phyloP scores from a whole-genome alignment of 306 rosid species.

The Glycyrrhiza uralensis region DNA sequence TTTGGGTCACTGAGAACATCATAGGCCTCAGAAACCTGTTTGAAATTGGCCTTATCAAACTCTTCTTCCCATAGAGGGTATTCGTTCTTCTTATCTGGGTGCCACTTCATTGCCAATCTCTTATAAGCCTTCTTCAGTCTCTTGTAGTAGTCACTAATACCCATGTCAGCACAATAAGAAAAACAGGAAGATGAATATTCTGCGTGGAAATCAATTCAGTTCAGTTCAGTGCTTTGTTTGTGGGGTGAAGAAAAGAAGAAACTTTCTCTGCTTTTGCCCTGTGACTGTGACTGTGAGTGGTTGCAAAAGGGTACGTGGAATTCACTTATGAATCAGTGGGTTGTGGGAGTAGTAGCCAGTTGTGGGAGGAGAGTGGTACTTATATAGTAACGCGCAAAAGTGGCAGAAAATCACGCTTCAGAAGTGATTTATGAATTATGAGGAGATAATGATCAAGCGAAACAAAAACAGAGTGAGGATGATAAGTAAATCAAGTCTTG shows the following conservation, averaged over 20 bases:
- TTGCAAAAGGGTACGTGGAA: conserved; percentile 14
- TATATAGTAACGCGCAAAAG: not conserved
- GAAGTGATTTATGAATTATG: too few species aligned
- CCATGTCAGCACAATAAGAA: conserved; percentile 55
- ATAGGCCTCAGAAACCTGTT: conserved; percentile 70
- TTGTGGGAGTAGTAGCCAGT: too few species aligned
- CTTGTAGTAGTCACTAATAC: conserved; percentile 58
- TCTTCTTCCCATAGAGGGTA: conserved; percentile 43
- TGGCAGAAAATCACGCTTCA: conserved; percentile 3
- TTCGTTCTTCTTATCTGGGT: conserved; percentile 65
- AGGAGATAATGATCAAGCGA: not conserved
- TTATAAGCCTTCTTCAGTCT: conserved; percentile 70
- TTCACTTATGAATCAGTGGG: too few species aligned
- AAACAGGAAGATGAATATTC: not conserved
- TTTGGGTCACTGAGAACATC: conserved; percentile 69
- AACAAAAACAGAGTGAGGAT: not conserved
- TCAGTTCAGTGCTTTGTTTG: not conserved
- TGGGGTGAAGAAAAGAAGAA: not conserved
- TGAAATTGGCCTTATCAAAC: conserved; percentile 71
- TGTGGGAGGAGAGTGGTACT: not conserved
- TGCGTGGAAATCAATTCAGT: not conserved
- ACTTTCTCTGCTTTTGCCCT: not conserved
- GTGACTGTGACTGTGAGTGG: not conserved
- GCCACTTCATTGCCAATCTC: conserved; percentile 66
- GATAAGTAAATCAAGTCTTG: not conserved